Evolutionary conservation across 2,329 filamentous ascomycete genomes (phyloP), one percentile per base, ranked within the genome.

Genomic region (Fusarium sp.): DNA sequence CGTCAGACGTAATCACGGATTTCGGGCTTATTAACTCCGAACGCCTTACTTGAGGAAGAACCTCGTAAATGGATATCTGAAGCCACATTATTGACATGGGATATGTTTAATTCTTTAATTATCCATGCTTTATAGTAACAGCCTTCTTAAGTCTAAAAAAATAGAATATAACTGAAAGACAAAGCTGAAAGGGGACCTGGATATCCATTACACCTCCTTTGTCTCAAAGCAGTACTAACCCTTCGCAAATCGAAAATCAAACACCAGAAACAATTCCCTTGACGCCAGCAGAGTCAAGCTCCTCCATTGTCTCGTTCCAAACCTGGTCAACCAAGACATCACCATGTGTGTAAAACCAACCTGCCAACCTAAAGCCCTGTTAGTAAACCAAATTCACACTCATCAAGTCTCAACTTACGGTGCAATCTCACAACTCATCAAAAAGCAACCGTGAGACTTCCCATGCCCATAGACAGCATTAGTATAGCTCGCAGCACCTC

Each of bases 361-460:
- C 22, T 1, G 74, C 44, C 24, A 77, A 36, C n/a, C 75, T 77
- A 48, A 17, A 48, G 2, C 26, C 13, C 6, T 22, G 26, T 48
- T 30, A 48, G 45, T n/a, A 12, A 30, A 2, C 6, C 26, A n/a
- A 17, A 17, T 2, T 0, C 14, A 17, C 20, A 13, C 1, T 8
- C 5, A 15, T 22, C 4, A 39, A 3, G 14, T 8, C 14, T n/a
- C 13, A 11, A 66, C 75, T 65, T 47, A 77, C 75, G 75, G 75
- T 1, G 75, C 65, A 57, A 77, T 63, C 2, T 84, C 77, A 82
- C 85, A 88, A 54, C 84, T 84, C 81, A 85, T 86, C 2, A 88
- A 45, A 66, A 85, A 88, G 50, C 83, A 85, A 0, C 87, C 87
- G 73, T 90, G 87, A 1, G 85, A 85, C 74, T 81, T 82, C 0